phyloP scores from a whole-genome alignment of 371 early-diverging fungal genomes.

The Rhizopus stolonifer region DNA sequence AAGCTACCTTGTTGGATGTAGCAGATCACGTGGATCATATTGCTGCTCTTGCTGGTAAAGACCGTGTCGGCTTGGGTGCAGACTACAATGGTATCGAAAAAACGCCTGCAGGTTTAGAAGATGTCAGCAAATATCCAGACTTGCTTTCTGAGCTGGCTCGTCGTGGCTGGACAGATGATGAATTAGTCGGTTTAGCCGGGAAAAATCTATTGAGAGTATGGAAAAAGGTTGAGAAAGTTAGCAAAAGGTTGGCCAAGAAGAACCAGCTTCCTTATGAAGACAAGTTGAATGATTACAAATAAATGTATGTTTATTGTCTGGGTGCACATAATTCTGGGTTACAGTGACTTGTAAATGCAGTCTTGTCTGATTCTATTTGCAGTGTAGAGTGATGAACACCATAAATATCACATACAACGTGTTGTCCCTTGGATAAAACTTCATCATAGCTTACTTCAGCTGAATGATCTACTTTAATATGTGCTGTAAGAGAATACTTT shows the following conservation, averaged over 20 bases:
- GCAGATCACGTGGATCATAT: conserved; percentile 67
- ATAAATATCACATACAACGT: conserved; percentile 61
- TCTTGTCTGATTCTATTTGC: conserved; percentile 61
- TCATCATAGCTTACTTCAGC: conserved; percentile 40
- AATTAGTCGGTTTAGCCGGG: conserved; percentile 57
- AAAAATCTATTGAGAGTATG: conserved; percentile 54
- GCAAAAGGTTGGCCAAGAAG: conserved; percentile 19
- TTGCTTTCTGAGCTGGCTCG: conserved; percentile 60
- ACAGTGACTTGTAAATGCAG: conserved; percentile 48
- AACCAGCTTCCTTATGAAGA: conserved; percentile 38
- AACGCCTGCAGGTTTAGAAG: conserved; percentile 60
- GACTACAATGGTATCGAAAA: conserved; percentile 65
- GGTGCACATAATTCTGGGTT: conserved; percentile 45
- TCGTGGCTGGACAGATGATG: conserved; percentile 58
- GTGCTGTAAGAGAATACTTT: conserved; percentile 53
- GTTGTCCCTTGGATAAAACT: conserved; percentile 58
- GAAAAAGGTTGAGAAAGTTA: conserved; percentile 48
- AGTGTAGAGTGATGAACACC: conserved; percentile 72
- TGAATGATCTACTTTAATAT: conserved; percentile 31
- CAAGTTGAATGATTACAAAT: conserved; percentile 17
- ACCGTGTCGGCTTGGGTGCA: conserved; percentile 65
- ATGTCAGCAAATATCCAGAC: conserved; percentile 64
- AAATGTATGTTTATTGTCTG: conserved; percentile 7
- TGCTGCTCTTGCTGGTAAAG: conserved; percentile 49
- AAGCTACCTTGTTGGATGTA: conserved; percentile 51